Evolutionary conservation across 352 stramenopile genomes (phyloP), one percentile per base, ranked within the genome.

Genomic region (Phytophthora macrochlamydospora): DNA sequence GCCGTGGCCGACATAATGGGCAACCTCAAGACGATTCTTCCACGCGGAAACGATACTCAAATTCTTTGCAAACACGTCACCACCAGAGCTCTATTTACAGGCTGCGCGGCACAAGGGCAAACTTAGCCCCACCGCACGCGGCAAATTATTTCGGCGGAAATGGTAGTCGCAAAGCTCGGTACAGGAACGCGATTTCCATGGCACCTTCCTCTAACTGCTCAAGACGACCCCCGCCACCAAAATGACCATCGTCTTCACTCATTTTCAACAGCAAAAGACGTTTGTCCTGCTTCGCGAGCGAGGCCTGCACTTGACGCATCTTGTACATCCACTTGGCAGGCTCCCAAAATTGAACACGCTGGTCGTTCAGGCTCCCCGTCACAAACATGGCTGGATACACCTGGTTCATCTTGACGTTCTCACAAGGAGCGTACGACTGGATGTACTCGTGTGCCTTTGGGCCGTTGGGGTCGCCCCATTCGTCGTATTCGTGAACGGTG

Each of bases 401-500:
- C 38, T 74, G 65, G 9, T 68, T 67, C 4, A 59, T 43, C 0
- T 71, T 71, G 40, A 96, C 59, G 65, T 96, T 96, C 43, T 89
- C 83, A 30, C 77, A 90, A 13, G 89, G 89, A 7, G 85, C 84
- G 58, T 95, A 96, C n/a, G 87, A 92, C 30, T 76, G 59, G 40
- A 96, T 95, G 71, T 94, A 95, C 18, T 78, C 71, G 31, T 67
- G 67, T 11, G 83, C 76, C 4, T 76, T 61, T 1, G 66, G 59
- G 2, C 44, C 59, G 28, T 49, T 75, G 11, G 86, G 85, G 54
- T 97, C 86, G 2, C 92, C 91, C 91, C 91, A 98, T 69, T 98
- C 93, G 50, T 97, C 90, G 57, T 97, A 97, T 73, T 98, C 93
- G 65, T 97, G 88, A 14, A 97, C 71, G 9, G 93, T 98, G 2